Evolutionary conservation across 1,284 basidiomycete genomes (phyloP), one percentile per base, ranked within the genome.

Genomic region (Meripilus lineatus): DNA sequence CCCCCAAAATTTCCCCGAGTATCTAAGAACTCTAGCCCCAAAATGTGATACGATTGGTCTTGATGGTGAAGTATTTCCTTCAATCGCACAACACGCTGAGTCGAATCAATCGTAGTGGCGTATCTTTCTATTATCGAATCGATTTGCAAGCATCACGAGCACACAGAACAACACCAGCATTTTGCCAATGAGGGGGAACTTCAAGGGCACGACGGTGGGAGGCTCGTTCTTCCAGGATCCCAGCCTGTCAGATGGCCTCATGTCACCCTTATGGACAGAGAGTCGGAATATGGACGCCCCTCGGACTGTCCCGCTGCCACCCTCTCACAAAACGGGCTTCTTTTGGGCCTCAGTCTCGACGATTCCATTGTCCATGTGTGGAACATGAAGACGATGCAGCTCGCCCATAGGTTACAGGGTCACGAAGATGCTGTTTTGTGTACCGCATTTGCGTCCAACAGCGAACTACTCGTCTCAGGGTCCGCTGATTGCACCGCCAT

Each of bases 391-490:
- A 1, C 17, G 13, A 7, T 7, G 35, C 18, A 40, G n/a, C 10
- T 41, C 5, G 35, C n/a, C 2, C 32, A 38, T 14, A 34, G 17
- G 14, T 46, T 54, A 23, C 20, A 5, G 1, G 44, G 42, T 1
- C 57, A 61, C 40, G 28, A 30, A n/a, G 52, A 51, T 11, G 14
- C 43, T 1, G 33, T 58, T 14, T 45, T 38, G 37, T 24, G 46
- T 13, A 17, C 58, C 11, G 47, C 49, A 6, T 61, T 60, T 44
- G 56, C 57, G 0, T 55, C 54, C 2, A 54, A 59, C 42, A 41
- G 50, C 41, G 40, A 8, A 15, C 41, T 33, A 5, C 33, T 59
- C 11, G 50, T 49, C 4, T 53, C 59, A 1, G 56, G 52, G 25
- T 45, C 52, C 2, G 17, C 40, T 22, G 49, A 58, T 32, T 38